Conservation (phyloP, 1,284 basidiomycete species). For the Ceratobasidium sp. region DNA sequence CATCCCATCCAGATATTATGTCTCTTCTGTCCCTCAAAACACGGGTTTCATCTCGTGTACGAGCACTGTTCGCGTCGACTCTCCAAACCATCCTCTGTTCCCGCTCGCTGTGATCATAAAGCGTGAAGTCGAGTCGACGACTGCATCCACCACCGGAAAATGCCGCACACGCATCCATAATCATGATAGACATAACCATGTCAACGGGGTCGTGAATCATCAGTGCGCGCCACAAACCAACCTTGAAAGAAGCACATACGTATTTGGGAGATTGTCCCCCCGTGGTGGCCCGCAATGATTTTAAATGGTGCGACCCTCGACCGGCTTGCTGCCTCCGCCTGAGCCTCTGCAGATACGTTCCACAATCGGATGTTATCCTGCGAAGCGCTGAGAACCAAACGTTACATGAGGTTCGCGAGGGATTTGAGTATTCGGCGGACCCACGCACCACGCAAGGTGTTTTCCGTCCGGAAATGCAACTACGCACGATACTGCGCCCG, state of each 20-base stretch:
- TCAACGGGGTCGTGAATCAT: too few species aligned
- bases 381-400: constrained; percentile 71
- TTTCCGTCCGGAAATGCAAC: constrained; percentile 89
- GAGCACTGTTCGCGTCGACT: constrained; percentile 87
- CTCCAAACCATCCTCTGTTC: constrained; percentile 94
- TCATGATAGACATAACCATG: constrained; percentile 3
- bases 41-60: constrained; percentile 83
- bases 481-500: constrained; percentile 91
- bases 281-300: constrained; percentile 96
- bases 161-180: constrained; percentile 6
- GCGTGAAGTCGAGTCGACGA: constrained; percentile 84
- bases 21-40: constrained; percentile 35
- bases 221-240: constrained; percentile 48
- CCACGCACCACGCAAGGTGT: constrained; percentile 85
- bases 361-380: constrained; percentile 94
- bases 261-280: constrained; percentile 91
- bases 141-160: constrained; percentile 58
- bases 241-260: constrained; percentile 62
- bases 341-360: constrained; percentile 84
- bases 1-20: background rate
- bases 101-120: constrained; percentile 94
- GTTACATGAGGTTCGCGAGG: constrained; percentile 10
- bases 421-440: constrained; percentile 19
- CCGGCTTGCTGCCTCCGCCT: constrained; percentile 66
- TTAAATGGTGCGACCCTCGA: constrained; percentile 80